Evolutionary conservation across 2,329 filamentous ascomycete genomes (phyloP).

Genomic region (Dactylellina haptotyla): DNA sequence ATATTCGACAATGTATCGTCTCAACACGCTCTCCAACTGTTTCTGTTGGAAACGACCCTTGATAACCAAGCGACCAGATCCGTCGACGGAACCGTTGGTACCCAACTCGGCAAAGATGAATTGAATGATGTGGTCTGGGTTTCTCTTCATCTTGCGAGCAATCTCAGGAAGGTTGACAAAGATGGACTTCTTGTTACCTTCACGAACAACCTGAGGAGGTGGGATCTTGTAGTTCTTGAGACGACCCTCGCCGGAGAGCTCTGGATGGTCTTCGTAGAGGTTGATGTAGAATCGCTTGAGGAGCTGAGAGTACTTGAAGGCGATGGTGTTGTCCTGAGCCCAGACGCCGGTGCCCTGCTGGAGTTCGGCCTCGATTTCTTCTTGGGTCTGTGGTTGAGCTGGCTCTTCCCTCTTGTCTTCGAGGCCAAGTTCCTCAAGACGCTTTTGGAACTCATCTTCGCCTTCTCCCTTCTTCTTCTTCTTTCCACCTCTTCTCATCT

Average conservation of each 20-base stretch:
- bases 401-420: conserved; percentile 69
- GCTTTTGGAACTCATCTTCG: conserved; percentile 65
- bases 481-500: conserved; percentile 71
- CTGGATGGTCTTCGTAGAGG: conserved; percentile 94
- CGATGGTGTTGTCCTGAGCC: conserved; percentile 79
- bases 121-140: conserved; percentile 95
- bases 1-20: conserved; percentile 97
- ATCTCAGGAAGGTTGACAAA: conserved; percentile 99
- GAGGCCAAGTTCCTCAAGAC: conserved; percentile 64
- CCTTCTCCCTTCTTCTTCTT: conserved; percentile 65
- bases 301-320: conserved; percentile 85
- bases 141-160: conserved; percentile 99
- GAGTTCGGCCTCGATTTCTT: conserved; percentile 79
- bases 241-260: conserved; percentile 81
- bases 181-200: conserved; percentile 99
- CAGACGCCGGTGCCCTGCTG: conserved; percentile 85
- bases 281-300: conserved; percentile 93
- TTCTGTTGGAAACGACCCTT: conserved; percentile 99
- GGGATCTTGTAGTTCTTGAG: conserved; percentile 99
- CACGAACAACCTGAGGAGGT: conserved; percentile 95
- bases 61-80: conserved; percentile 91
- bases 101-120: conserved; percentile 98
- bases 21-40: conserved; percentile 95
- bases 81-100: conserved; percentile 94
- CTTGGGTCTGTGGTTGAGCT: conserved; percentile 68